Conservation (phyloP, 306 rosid species). For the Vigna hirtella region DNA sequence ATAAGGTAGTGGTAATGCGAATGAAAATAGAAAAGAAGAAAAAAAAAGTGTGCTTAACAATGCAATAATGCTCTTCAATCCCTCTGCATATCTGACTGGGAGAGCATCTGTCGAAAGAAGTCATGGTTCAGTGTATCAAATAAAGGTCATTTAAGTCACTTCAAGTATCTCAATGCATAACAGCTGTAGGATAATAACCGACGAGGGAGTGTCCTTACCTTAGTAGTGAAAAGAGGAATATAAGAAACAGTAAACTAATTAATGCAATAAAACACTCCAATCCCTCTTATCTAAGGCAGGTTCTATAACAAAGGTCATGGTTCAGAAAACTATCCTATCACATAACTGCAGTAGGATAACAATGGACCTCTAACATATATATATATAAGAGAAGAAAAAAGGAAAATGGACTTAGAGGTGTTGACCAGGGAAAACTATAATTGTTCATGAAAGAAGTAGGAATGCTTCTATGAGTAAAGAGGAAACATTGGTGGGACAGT, state of each 20-base stretch:
- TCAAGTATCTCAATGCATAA: not conserved
- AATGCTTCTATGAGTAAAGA: not conserved
- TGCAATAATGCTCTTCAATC: not conserved
- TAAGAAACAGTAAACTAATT: not conserved
- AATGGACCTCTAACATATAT: not conserved
- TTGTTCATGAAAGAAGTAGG: not conserved
- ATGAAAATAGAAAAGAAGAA: slow-evolving; percentile 14
- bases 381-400: not conserved
- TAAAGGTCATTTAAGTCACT: not conserved
- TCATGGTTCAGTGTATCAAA: not conserved
- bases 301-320: not conserved
- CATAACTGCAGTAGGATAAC: not conserved
- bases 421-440: not conserved
- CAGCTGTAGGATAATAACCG: not conserved
- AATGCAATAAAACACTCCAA: not conserved
- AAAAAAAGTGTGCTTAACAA: not conserved
- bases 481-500: not conserved
- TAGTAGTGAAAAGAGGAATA: not conserved
- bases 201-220: not conserved
- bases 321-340: not conserved
- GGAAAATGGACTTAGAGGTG: not conserved
- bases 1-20: not conserved
- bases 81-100: not conserved
- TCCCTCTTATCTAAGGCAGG: not conserved
- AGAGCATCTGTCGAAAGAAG: not conserved